Base-by-base conservation (phyloP, 1,139 yeast genomes). In the Casaregolazyma lundiana region DNA sequence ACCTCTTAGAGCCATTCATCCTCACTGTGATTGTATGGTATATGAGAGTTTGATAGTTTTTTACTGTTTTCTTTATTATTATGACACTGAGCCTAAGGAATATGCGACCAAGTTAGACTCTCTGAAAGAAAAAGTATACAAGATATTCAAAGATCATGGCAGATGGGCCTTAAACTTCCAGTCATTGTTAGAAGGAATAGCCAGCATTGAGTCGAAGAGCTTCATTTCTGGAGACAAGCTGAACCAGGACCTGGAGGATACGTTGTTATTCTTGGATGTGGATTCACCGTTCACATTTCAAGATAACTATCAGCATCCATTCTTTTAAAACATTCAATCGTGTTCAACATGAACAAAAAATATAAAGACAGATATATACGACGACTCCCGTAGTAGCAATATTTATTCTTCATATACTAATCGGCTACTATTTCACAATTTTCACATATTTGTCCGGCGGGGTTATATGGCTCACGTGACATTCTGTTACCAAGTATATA, bases 261-360 rank as follows among this genome's bases (percentile, higher is more conserved):
- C 43, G n/a, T n/a, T 30, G 7, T 40, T 19, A 17, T 40, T 40
- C 18, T 21, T 40, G 43, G 35, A 40, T 30, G 43, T 40, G 8
- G 22, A 40, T 6, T 36, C 35, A 2, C 43, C 43, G 11, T 40
- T 40, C 21, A 17, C 36, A 5, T 3, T 16, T 4, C 43, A 40
- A n/a, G 34, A 15, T 2, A 26, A 15, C 13, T 40, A 30, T 32
- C 43, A 40, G 20, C 43, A 40, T 40, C 43, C 43, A 9, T 40
- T 40, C 20, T 40, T 21, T 24, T n/a, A n/a, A n/a, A n/a, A n/a
- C n/a, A n/a, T n/a, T n/a, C n/a, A n/a, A n/a, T n/a, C n/a, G n/a
- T n/a, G n/a, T n/a, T n/a, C n/a, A n/a, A n/a, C n/a, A n/a, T n/a
- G n/a, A n/a, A n/a, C n/a, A n/a, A n/a, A n/a, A n/a, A n/a, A n/a